phyloP scores from a whole-genome alignment of 2,329 filamentous ascomycete species.

The Fusarium luffae region DNA sequence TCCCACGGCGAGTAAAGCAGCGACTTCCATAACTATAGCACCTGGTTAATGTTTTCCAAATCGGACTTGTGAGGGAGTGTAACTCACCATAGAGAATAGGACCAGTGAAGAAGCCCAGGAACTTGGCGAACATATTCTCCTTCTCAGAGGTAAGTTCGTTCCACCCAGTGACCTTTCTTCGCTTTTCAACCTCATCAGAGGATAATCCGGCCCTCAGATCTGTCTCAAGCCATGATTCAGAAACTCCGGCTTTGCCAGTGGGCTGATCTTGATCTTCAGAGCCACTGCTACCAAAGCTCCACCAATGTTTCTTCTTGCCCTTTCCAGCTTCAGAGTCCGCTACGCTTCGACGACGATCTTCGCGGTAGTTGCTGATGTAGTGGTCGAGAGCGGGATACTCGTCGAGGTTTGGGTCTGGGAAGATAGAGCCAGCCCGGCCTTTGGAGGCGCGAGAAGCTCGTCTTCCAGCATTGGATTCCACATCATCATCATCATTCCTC shows the following conservation, averaged over 20 bases:
- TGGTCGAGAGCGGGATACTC: conserved; percentile 30
- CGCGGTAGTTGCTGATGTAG: conserved; percentile 34
- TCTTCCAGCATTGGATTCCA: conserved; percentile 19
- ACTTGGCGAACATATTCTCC: conserved; percentile 17
- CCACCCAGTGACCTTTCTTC: conserved; percentile 22
- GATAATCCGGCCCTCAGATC: conserved; percentile 14
- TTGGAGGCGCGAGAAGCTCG: conserved; percentile 26
- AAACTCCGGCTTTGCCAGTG: conserved; percentile 4
- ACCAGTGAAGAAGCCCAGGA: neutral
- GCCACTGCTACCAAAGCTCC: conserved; percentile 22
- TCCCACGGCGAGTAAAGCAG: conserved; percentile 27
- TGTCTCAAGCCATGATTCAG: conserved; percentile 28
- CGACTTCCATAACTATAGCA: conserved; percentile 27
- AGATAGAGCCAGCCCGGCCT: conserved; percentile 10
- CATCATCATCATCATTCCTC: conserved; percentile 11
- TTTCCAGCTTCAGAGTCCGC: conserved; percentile 8
- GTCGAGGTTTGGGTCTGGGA: conserved; percentile 17
- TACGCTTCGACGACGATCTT: conserved; percentile 25
- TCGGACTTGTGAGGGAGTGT: accelerated
- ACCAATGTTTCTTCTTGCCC: conserved; percentile 30
- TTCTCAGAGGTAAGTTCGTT: conserved; percentile 30
- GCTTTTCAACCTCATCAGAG: conserved; percentile 19
- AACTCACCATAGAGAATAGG: conserved; percentile 29
- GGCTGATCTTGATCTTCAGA: neutral
- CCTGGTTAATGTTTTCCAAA: neutral